A percentile compares a stretch with the other conserved stretches of the same genome.
Evolutionary conservation across 805 yeast genomes (phyloP).

Genomic region (Candida krabiensis): DNA sequence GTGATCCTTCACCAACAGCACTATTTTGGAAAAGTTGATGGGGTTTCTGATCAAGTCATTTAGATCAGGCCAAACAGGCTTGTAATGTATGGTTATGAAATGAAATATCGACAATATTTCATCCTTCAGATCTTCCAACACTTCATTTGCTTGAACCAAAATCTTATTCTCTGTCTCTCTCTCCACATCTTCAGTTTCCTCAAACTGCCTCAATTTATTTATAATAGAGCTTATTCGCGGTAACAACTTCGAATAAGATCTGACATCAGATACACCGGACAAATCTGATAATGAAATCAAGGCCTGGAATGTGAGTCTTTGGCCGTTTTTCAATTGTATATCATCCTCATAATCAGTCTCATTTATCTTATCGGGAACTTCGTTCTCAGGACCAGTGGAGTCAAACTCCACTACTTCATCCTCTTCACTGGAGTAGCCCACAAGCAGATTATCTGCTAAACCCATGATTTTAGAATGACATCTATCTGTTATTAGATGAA

Average conservation of each 20-base stretch:
- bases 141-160: slow-evolving; percentile 51
- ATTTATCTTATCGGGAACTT: background rate
- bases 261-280: slow-evolving; percentile 21
- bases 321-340: background rate
- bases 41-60: slow-evolving; percentile 62
- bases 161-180: slow-evolving; percentile 48
- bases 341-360: background rate
- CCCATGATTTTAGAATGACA: too few species aligned
- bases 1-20: slow-evolving; percentile 49
- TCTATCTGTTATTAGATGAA: too few species aligned
- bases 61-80: slow-evolving; percentile 68
- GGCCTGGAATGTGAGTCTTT: slow-evolving; percentile 5
- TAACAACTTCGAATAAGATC: slow-evolving; percentile 29
- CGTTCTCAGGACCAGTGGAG: background rate
- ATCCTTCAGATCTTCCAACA: slow-evolving; percentile 51
- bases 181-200: slow-evolving; percentile 29
- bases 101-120: slow-evolving; percentile 54
- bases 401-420: slow-evolving; percentile 10
- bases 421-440: slow-evolving; percentile 40
- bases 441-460: slow-evolving; percentile 42
- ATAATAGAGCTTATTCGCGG: slow-evolving; percentile 21
- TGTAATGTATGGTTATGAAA: slow-evolving; percentile 53
- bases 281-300: slow-evolving; percentile 16
- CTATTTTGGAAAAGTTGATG: slow-evolving; percentile 55
- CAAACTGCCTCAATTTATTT: slow-evolving; percentile 26